phyloP scores from a whole-genome alignment of 176 grass and related monocot genomes.

The Zoysia pacifica region DNA sequence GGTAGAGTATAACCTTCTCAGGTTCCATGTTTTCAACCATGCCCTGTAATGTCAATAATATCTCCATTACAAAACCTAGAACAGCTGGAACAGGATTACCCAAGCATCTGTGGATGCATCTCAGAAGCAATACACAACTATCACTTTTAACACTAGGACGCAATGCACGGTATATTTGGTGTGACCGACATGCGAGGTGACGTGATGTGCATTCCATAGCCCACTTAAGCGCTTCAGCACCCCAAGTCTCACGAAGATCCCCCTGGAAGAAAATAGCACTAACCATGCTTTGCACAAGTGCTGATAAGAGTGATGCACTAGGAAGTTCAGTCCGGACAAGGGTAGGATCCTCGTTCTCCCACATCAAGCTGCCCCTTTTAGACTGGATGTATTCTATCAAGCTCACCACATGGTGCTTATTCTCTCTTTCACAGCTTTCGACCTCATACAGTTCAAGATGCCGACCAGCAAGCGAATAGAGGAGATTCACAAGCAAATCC shows the following conservation, averaged over 20 bases:
- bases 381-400: constrained; percentile 98
- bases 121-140: constrained; percentile 85
- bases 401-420: constrained; percentile 94
- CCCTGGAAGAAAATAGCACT: constrained; percentile 98
- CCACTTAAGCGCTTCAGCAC: constrained; percentile 95
- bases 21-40: constrained; percentile 98
- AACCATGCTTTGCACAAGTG: constrained; percentile 97
- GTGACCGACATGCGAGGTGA: constrained; percentile 85
- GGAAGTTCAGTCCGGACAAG: constrained; percentile 74
- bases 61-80: constrained; percentile 95
- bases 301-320: constrained; percentile 78
- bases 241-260: constrained; percentile 96
- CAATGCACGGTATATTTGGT: constrained; percentile 98
- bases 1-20: constrained; percentile 97
- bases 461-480: constrained; percentile 90
- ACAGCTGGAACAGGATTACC: constrained; percentile 83
- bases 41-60: constrained; percentile 86
- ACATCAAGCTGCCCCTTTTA: constrained; percentile 97
- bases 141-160: constrained; percentile 88
- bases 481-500: constrained; percentile 94
- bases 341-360: constrained; percentile 96
- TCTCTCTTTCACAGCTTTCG: constrained; percentile 84
- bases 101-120: constrained; percentile 92
- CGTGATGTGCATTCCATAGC: constrained; percentile 95
- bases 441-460: constrained; percentile 96